Conservation (phyloP, 441 rosid genomes). For the Arabidopsis hybrid region DNA sequence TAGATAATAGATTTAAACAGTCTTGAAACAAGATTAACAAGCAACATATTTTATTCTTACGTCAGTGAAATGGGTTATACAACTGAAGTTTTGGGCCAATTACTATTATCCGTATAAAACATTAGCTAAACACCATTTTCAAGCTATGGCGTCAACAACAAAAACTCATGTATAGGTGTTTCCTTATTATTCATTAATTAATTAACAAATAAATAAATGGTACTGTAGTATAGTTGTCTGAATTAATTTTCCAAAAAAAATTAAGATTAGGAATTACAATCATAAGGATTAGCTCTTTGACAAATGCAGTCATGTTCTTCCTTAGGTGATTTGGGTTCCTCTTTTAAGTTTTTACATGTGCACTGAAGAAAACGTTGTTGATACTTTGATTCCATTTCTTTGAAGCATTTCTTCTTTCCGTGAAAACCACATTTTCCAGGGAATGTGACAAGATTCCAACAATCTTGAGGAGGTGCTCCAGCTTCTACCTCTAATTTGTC, state of each 20-base stretch:
- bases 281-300: constrained; percentile 2
- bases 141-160: too few species aligned
- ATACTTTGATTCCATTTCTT: neutral
- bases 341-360: neutral
- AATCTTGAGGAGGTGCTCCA: neutral
- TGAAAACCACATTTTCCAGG: neutral
- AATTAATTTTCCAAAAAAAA: neutral
- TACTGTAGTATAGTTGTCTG: too few species aligned
- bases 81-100: too few species aligned
- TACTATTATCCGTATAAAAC: too few species aligned
- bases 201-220: too few species aligned
- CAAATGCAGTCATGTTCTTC: constrained; percentile 1
- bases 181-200: too few species aligned
- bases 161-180: too few species aligned
- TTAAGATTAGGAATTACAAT: neutral
- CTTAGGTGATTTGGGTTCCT: neutral
- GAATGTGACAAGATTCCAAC: neutral
- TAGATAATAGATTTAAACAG: too few species aligned
- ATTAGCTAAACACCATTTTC: too few species aligned
- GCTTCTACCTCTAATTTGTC: neutral
- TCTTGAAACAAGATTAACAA: too few species aligned
- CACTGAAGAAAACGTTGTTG: neutral
- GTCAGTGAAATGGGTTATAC: too few species aligned
- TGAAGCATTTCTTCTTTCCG: neutral
- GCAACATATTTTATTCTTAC: too few species aligned